Evolutionary conservation across 495 filamentous ascomycete genomes (phyloP), one percentile per base, ranked within the genome.

Genomic region (Penicillium longicatenatum): DNA sequence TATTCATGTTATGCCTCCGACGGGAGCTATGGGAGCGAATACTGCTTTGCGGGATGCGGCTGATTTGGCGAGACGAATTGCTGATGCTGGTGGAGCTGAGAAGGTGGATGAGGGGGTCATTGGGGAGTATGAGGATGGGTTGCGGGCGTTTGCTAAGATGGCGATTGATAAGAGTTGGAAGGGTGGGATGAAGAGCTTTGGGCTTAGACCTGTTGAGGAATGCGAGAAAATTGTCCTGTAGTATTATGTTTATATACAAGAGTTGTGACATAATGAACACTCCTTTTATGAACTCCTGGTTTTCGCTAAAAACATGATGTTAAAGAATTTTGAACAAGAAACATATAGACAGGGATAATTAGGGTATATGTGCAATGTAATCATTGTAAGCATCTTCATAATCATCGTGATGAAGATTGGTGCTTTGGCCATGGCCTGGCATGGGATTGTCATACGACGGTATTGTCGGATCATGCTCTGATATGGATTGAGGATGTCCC

Each of bases 1-100:
- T 0, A 81, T 72, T 22, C 85, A 88, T 63, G 74, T 74, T 14
- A 86, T 86, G 83, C 85, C 84, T 5, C 85, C 85, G 6, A 83
- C 83, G 0, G 82, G 79, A 0, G 84, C 83, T 3, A 79, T 81
- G 50, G 84, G 84, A 1, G 83, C 81, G 12, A 85, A 84, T 57
- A 85, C 83, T 1, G 83, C 82, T 41, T 70, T 86, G 41, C 64
- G 70, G 33, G 73, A 72, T 75, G 66, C 70, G 47, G 59, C 68
- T 50, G 61, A 67, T 58, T 39, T 74, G 51, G 52, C 62, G 59
- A 60, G 63, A 24, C 48, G 60, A 26, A 43, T 80, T 63, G 50
- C 71, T 65, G 58, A 33, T 11, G 50, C 52, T 21, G 65, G 70
- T 21, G 65, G 70, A 26, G 49, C 61, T 21, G 68, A 69, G 19